Base-by-base conservation (phyloP, 169 alveolate genomes). In the Plasmodium vivax region DNA sequence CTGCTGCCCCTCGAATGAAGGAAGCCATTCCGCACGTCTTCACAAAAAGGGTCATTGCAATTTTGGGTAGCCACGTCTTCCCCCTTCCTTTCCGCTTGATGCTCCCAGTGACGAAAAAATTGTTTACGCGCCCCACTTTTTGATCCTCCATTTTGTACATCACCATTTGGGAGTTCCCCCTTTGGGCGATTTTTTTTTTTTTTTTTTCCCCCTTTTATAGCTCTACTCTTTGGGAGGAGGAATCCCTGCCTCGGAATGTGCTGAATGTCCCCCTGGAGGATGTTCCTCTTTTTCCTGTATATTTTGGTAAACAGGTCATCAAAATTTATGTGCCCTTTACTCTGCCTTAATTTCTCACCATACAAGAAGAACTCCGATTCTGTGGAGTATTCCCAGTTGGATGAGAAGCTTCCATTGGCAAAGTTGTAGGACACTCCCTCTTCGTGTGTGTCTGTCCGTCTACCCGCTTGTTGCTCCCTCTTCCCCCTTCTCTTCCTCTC, bases 241-340 rank as follows among this genome's bases (percentile, higher is more conserved):
- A 68, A 68, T 43, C 38, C 72, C 32, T 51, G 38, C 30, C 19
- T 84, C 9, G 45, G 54, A 12, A 27, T 45, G 32, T 62, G 34
- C 14, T 62, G 43, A 71, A 23, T 90, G 38, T 81, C 51, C 68
- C 5, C 56, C 27, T 79, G 68, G n/a, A 90, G 74, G 23, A 90
- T 68, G 34, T 45, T 58, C 56, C 19, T 80, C 71, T 90, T 92
- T 54, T 92, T 92, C 62, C 30, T 82, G 56, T 92, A 74, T 92
- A 92, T 92, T 92, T 92, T 92, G 34, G 92, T 72, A 30, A 92
- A 92, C 34, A 92, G 62, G 36, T 92, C 92, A 43, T 92, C 85
- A 73, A 92, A 92, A 38, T 92, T 92, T 80, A 90, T 90, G 56
- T 34, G 9, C 73, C 83, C 72, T 32, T 81, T 81, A 14, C 47